Conservation (phyloP, 805 yeast genomes). For the Teunomyces tritomae region DNA sequence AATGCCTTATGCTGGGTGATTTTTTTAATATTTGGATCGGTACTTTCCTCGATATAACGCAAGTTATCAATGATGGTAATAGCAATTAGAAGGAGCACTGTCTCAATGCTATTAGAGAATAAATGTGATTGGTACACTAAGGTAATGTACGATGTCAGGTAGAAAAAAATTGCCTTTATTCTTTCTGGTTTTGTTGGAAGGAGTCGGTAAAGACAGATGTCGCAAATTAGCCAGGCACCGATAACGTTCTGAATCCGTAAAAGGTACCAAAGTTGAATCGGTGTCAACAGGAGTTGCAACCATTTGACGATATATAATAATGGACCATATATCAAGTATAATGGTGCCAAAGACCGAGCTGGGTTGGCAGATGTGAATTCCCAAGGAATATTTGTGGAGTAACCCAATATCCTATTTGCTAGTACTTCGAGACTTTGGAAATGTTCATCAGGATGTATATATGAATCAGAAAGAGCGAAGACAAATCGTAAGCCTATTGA, state of each 20-base stretch:
- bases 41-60: slow-evolving; percentile 14
- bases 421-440: slow-evolving; percentile 85
- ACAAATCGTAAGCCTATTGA: slow-evolving; percentile 50
- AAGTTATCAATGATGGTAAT: slow-evolving; percentile 50
- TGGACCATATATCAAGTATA: slow-evolving; percentile 71
- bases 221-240: slow-evolving; percentile 35
- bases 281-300: slow-evolving; percentile 38
- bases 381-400: slow-evolving; percentile 66
- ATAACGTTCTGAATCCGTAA: slow-evolving; percentile 50
- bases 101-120: slow-evolving; percentile 85
- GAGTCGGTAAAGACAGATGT: slow-evolving; percentile 45
- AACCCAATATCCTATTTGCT: slow-evolving; percentile 44
- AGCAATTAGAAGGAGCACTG: slow-evolving; percentile 48
- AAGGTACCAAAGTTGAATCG: slow-evolving; percentile 51
- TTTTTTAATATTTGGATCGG: neutral
- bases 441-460: slow-evolving; percentile 97
- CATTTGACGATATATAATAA: slow-evolving; percentile 35
- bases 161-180: slow-evolving; percentile 46
- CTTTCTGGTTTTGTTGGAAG: slow-evolving; percentile 50
- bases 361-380: slow-evolving; percentile 62
- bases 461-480: slow-evolving; percentile 68
- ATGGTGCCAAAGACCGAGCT: slow-evolving; percentile 69
- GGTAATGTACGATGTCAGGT: slow-evolving; percentile 65
- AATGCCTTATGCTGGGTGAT: slow-evolving; percentile 8
- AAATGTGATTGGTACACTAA: slow-evolving; percentile 82